phyloP scores from a whole-genome alignment of 2,329 filamentous ascomycete genomes.

The Colletotrichum brevisporum region DNA sequence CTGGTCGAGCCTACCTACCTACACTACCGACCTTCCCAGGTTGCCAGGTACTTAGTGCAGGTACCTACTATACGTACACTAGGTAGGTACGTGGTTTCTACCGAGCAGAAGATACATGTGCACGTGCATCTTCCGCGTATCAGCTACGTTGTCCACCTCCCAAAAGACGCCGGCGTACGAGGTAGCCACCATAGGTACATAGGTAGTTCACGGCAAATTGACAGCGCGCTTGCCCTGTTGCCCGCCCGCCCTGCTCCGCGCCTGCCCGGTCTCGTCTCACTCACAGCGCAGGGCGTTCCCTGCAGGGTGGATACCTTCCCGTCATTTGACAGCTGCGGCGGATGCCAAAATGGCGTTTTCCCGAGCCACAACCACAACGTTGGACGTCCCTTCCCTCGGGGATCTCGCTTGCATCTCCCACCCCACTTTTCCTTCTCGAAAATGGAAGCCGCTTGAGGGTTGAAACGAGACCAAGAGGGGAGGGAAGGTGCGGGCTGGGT shows the following conservation, averaged over 20 bases:
- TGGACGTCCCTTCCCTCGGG: slow-evolving; percentile 11
- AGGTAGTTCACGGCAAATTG: no score
- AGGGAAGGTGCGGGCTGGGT: slow-evolving; percentile 1
- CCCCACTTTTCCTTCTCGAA: slow-evolving; percentile 38
- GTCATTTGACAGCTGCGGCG: slow-evolving; percentile 39
- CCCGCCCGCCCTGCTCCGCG: background rate
- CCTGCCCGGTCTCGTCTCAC: slow-evolving; percentile 6
- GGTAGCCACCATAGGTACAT: no score
- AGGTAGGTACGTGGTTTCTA: no score
- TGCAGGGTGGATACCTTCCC: slow-evolving; percentile 37
- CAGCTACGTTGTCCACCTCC: background rate
- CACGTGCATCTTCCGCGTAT: slow-evolving; percentile 22
- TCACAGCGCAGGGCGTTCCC: slow-evolving; percentile 5
- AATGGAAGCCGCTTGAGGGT: slow-evolving; percentile 14
- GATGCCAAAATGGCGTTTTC: slow-evolving; percentile 39
- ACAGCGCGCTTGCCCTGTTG: background rate
- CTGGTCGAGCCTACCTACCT: background rate
- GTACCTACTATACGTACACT: no score
- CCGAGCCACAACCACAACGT: slow-evolving; percentile 3
- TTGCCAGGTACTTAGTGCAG: no score
- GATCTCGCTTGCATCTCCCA: slow-evolving; percentile 19
- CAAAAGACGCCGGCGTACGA: no score
- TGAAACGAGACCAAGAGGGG: slow-evolving; percentile 19
- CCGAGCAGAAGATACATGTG: background rate
- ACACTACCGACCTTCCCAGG: no score